A percentile compares a stretch with the other conserved stretches of the same genome.
phyloP scores from a whole-genome alignment of 768 basidiomycete genomes.

The Kwoniella sp. region DNA sequence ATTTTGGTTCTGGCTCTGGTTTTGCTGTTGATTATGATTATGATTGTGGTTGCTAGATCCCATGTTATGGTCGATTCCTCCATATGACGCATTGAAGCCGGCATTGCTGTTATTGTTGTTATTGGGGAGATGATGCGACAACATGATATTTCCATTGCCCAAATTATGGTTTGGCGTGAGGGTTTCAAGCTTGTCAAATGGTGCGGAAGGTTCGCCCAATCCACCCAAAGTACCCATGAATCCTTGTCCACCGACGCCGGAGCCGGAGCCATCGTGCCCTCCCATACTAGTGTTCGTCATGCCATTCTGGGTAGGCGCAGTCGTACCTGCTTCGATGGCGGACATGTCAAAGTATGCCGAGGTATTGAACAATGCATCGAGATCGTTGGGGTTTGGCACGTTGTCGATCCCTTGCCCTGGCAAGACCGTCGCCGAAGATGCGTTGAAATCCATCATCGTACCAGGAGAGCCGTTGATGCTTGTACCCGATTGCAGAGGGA shows the following conservation, averaged over 20 bases:
- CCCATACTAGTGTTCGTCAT: slow-evolving; percentile 9
- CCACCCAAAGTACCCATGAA: not conserved
- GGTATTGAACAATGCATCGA: slow-evolving; percentile 54
- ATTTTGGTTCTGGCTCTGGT: not conserved
- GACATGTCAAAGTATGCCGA: slow-evolving; percentile 54
- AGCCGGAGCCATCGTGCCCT: slow-evolving; percentile 1
- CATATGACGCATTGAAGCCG: not conserved
- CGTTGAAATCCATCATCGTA: slow-evolving; percentile 29
- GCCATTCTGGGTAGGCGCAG: slow-evolving; percentile 11
- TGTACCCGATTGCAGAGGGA: slow-evolving; percentile 40
- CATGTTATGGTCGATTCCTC: slow-evolving; percentile 1
- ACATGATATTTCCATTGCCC: slow-evolving; percentile 30
- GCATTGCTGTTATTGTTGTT: slow-evolving; percentile 3
- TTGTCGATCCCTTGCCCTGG: slow-evolving; percentile 1
- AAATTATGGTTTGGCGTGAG: slow-evolving; percentile 33
- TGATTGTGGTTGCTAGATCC: slow-evolving; percentile 4
- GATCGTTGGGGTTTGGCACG: slow-evolving; percentile 24
- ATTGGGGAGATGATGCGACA: not conserved
- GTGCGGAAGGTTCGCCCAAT: slow-evolving; percentile 42
- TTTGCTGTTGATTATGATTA: not conserved
- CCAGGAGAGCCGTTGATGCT: slow-evolving; percentile 11
- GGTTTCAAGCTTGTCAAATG: slow-evolving; percentile 44
- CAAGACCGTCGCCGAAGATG: slow-evolving; percentile 9
- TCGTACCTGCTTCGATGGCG: slow-evolving; percentile 41
- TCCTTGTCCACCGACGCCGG: too few relatives aligned